These are phyloP conservation scores for Rhynchosporium secalis DNA, from an alignment of 2,329 filamentous ascomycete species.

Conservation along the genomic window DNA sequence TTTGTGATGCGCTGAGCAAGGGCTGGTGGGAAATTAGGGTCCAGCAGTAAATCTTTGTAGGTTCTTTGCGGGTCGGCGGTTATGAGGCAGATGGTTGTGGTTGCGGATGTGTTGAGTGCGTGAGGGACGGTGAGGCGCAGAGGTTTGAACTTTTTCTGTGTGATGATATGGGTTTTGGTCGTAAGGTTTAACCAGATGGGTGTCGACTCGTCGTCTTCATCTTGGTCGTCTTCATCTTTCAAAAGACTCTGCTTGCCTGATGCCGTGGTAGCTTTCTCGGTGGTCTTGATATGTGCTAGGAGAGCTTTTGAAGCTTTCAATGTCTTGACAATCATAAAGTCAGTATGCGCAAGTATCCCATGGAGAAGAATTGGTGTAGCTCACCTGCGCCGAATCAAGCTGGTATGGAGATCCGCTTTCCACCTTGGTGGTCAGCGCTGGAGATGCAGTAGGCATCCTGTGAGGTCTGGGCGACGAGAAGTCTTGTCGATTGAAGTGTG, in stretches of 20 bases:
- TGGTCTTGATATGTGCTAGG: slow-evolving; percentile 60
- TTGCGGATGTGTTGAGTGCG: slow-evolving; percentile 66
- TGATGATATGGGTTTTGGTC: slow-evolving; percentile 65
- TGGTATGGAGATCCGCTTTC: slow-evolving; percentile 40
- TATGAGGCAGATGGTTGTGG: slow-evolving; percentile 79
- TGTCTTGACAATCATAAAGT: slow-evolving; percentile 43
- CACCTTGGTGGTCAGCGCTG: slow-evolving; percentile 38
- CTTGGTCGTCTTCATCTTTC: slow-evolving; percentile 48
- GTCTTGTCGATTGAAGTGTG: neutral
- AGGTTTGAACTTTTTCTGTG: slow-evolving; percentile 79
- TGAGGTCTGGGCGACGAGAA: neutral
- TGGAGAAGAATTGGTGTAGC: slow-evolving; percentile 20
- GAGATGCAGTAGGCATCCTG: slow-evolving; percentile 36
- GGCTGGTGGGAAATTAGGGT: slow-evolving; percentile 67
- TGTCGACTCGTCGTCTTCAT: slow-evolving; percentile 46
- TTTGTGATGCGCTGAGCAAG: slow-evolving; percentile 68
- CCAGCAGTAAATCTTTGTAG: slow-evolving; percentile 85
- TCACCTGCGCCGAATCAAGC: slow-evolving; percentile 39
- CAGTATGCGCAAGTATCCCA: slow-evolving; percentile 42
- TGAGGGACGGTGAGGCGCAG: slow-evolving; percentile 79
- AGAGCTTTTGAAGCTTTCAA: slow-evolving; percentile 65
- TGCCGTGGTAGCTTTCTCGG: slow-evolving; percentile 46
- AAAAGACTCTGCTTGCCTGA: slow-evolving; percentile 58
- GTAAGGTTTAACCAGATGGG: slow-evolving; percentile 64
- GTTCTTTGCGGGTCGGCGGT: slow-evolving; percentile 77